Evolutionary conservation across 1,284 basidiomycete genomes (phyloP), one percentile per base, ranked within the genome.

Genomic region (Inonotus obliquus): DNA sequence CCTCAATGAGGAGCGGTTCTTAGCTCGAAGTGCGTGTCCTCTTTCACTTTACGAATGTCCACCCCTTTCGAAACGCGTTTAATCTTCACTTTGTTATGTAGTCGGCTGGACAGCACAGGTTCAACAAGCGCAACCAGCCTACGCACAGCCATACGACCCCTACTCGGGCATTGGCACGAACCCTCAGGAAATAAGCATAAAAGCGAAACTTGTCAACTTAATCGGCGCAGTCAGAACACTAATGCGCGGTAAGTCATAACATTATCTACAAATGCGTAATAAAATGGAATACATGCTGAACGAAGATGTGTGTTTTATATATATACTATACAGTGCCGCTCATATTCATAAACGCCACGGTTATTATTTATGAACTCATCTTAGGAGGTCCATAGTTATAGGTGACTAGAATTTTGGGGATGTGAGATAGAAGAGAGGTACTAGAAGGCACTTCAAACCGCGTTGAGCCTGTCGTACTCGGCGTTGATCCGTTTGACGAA

Each of bases 141-240:
- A 83, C 71, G 79, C 85, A 37, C 86, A 87, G 65, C 72, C 79
- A 48, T 89, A 89, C 69, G 89, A 91, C 67, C 86, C 67, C 19
- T 65, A 87, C 68, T 74, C 77, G 58, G 81, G 81, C 35, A 85
- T 82, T 63, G 80, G 80, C 23, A 76, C 70, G 59, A 78, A 72
- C 66, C 63, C 35, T 63, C 76, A 70, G 70, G 92, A 92, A 32
- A 75, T 83, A 62, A 82, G 89, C 44, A 78, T 98, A 66, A 98
- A 98, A 77, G 85, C 84, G 60, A 86, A 92, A 69, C 74, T 97
- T 54, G 87, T 98, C 72, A 92, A 94, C 74, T 82, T 98, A 68
- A 98, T 98, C 66, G 84, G 89, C 67, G 96, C 96, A 29, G 94
- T 98, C 62, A 81, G 96, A 74, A 98, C 94, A 59, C 79, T 98